A percentile compares a stretch with the other conserved stretches of the same genome.
These are phyloP conservation scores for Talaromyces albobiverticillius DNA, from an alignment of 2,329 filamentous ascomycete genomes.

Conservation along the genomic window DNA sequence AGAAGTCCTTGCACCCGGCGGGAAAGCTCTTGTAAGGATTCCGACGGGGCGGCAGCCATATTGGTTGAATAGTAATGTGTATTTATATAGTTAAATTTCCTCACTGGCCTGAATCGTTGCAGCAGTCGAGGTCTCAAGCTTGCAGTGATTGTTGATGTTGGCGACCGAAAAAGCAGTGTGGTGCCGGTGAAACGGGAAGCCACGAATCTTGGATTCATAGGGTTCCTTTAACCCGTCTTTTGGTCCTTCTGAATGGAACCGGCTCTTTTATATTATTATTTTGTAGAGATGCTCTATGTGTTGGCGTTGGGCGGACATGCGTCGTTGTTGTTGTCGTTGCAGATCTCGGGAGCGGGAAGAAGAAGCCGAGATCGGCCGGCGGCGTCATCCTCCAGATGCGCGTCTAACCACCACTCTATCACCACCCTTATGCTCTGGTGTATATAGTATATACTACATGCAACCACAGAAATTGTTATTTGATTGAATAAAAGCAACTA, in stretches of 20 bases:
- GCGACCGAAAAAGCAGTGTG: neutral
- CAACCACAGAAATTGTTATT: no score
- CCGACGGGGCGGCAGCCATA: slow-evolving; percentile 3
- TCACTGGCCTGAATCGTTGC: neutral
- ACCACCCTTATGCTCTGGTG: no score
- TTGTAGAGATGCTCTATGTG: neutral
- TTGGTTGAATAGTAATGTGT: neutral
- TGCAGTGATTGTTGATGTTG: neutral
- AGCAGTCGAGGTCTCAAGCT: neutral
- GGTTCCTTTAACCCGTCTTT: neutral
- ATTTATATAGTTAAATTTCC: neutral
- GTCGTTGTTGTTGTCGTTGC: no score
- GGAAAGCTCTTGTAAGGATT: slow-evolving; percentile 32
- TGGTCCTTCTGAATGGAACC: no score
- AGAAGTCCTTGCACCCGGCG: slow-evolving; percentile 22
- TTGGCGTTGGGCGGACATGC: no score
- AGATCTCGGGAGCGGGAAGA: neutral
- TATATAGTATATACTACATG: no score
- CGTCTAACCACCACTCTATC: neutral
- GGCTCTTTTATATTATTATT: no score
- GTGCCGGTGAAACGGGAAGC: slow-evolving; percentile 3
- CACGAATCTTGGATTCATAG: slow-evolving; percentile 6
- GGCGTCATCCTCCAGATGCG: neutral
- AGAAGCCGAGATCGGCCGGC: neutral
- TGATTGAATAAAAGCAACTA: no score